Conservation (phyloP, 306 rosid genomes). For the Mucuna pruriens region DNA sequence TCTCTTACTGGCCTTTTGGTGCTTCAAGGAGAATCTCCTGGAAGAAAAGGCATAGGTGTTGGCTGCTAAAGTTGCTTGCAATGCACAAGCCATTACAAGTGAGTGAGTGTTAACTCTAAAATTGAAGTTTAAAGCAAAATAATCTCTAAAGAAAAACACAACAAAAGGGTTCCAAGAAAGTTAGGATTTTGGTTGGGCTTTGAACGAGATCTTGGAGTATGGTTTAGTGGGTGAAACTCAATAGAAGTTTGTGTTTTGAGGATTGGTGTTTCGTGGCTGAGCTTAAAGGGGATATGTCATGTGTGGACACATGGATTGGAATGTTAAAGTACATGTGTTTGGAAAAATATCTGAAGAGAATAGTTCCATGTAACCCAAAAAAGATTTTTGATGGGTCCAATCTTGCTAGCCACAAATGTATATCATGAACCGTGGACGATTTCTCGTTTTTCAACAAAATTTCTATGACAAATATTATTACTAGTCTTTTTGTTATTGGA, state of each 20-base stretch:
- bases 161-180: background rate
- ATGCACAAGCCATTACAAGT: slow-evolving; percentile 61
- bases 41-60: slow-evolving; percentile 58
- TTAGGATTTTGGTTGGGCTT: slow-evolving; percentile 9
- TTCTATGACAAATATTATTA: background rate
- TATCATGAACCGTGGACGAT: background rate
- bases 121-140: slow-evolving; percentile 25
- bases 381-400: background rate
- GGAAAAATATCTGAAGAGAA: slow-evolving; percentile 1
- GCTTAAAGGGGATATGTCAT: slow-evolving; percentile 31
- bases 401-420: background rate
- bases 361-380: background rate
- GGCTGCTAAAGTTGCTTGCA: slow-evolving; percentile 73
- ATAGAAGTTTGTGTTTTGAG: slow-evolving; percentile 13
- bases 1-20: slow-evolving; percentile 42
- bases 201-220: background rate
- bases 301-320: slow-evolving; percentile 27
- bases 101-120: background rate
- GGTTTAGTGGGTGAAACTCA: background rate
- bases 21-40: slow-evolving; percentile 51
- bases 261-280: slow-evolving; percentile 47
- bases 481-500: no score
- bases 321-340: background rate
- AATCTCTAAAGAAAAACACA: background rate
- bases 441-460: background rate